phyloP scores from a whole-genome alignment of 768 basidiomycete genomes.

The Tylopilus plumbeoviolaceoides region DNA sequence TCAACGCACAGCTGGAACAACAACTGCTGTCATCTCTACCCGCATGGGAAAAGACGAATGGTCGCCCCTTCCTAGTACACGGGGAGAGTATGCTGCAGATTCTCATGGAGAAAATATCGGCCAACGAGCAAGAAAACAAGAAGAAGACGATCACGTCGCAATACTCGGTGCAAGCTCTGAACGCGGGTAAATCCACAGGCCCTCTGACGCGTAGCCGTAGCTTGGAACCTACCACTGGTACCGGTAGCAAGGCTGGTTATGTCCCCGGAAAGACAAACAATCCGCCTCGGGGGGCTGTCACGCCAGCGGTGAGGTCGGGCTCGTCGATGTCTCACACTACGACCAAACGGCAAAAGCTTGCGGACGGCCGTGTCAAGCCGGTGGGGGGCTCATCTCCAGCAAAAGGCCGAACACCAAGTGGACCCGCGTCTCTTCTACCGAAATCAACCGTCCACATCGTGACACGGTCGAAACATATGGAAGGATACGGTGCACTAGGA shows the following conservation, averaged over 20 bases:
- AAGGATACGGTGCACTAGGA: conserved; percentile 27
- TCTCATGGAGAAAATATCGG: conserved; percentile 68
- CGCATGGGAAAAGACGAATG: conserved; percentile 77
- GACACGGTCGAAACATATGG: conserved; percentile 25
- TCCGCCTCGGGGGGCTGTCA: conserved; percentile 38
- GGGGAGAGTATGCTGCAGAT: conserved; percentile 78
- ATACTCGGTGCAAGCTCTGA: conserved; percentile 30
- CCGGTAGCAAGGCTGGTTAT: conserved; percentile 18
- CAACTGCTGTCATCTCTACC: conserved; percentile 78
- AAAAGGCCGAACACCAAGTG: conserved; percentile 28
- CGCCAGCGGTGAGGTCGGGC: conserved; percentile 57
- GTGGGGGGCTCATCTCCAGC: conserved; percentile 23
- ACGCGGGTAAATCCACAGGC: conserved; percentile 13
- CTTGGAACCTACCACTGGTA: conserved; percentile 19
- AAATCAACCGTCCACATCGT: conserved; percentile 14
- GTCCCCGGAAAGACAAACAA: conserved; percentile 30
- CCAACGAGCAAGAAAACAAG: conserved; percentile 79
- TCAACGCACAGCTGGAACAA: conserved; percentile 76
- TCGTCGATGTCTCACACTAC: conserved; percentile 42
- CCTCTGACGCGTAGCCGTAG: conserved; percentile 26
- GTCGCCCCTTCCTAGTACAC: conserved; percentile 76
- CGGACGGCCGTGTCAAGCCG: conserved; percentile 33
- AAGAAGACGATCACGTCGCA: conserved; percentile 42
- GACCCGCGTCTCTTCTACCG: conserved; percentile 12
- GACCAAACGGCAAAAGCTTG: conserved; percentile 60